Evolutionary conservation across 768 basidiomycete genomes (phyloP), one percentile per base, ranked within the genome.

Genomic region (Terana coerulea): DNA sequence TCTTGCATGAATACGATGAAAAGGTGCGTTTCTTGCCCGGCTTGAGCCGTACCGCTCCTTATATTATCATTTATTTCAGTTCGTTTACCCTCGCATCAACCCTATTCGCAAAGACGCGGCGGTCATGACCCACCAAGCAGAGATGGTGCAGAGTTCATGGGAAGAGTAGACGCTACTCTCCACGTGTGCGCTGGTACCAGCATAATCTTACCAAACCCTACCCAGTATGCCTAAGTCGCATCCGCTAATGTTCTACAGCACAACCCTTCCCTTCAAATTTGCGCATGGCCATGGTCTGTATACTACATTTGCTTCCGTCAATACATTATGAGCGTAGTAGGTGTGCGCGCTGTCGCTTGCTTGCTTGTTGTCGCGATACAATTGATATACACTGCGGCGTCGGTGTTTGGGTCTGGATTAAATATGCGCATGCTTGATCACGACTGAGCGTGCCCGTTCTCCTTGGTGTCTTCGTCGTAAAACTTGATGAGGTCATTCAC

Each of bases 401-500:
- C 17, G 4, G 11, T 22, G 9, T 30, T 5, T 46, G 19, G 5
- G 9, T 7, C 8, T 17, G 14, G 24, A 17, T 22, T 19, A n/a
- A n/a, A n/a, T 39, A 39, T 39, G 21, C 17, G 3, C 25, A 15
- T 6, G 39, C 39, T 40, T 40, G 21, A 40, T 8, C 15, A 6
- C 15, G 15, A n/a, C 21, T 10, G 21, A 33, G 45, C 45, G 17
- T 34, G 29, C 9, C 39, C 39, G 15, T 40, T 40, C 11, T 37
- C 36, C 36, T 37, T 37, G 43, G 28, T 30, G n/a, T 19, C 29
- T 55, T 67, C 68, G 58, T 81, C 76, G 71, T 92, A 95, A 69
- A 88, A 95, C 74, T 84, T 91, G 69, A 86, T 79, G 61, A 98
- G 58, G 66, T 99, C 97, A 64, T 78, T 71, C 28, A 99, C 93